Evolutionary conservation across 2,329 filamentous ascomycete genomes (phyloP), one percentile per base, ranked within the genome.

Genomic region (Neophaeococcomyces mojaviensis): DNA sequence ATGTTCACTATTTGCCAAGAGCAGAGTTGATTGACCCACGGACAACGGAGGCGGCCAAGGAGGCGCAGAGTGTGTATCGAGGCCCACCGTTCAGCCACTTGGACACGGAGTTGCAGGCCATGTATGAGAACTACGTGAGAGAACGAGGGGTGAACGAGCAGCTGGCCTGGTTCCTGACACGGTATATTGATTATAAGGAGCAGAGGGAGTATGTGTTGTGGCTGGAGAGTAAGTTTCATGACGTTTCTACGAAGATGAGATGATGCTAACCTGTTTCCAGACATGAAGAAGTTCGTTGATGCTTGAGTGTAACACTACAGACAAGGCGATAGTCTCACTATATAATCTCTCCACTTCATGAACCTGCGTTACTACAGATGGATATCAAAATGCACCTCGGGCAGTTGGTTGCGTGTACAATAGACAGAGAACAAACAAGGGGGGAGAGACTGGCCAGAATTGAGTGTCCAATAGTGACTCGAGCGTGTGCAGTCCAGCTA

Each of bases 181-280:
- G 97, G 66, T 98, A 95, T 72, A 89, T 97, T 62, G 88, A 97
- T 64, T 80, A 86, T 70, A 98, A 98, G 82, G 92, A 98, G 79
- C 90, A 97, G 79, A 85, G 82, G 71, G 92, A 98, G 77, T 98
- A 98, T 68, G 72, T 94, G 51, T 72, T 77, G 55, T 98, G 94
- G 92, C 73, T 98, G 66, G 78, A 81, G 67, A 80, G 77, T 77
- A 66, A 67, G 74, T 67, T 7, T 2, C 24, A 60, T 44, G 46
- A 3, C n/a, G 34, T 24, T 16, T 19, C 20, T 40, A 31, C 37
- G 33, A 34, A 28, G 39, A 16, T 26, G 30, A 44, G 39, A 42
- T 31, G 46, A 37, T 39, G 26, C 50, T 50, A 41, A 53, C 58
- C 63, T 49, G 40, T 45, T 39, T 7, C 36, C 49, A 77, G 86